Evolutionary conservation across 2,329 filamentous ascomycete genomes (phyloP).

Genomic region (Phyllosticta capitalensis): DNA sequence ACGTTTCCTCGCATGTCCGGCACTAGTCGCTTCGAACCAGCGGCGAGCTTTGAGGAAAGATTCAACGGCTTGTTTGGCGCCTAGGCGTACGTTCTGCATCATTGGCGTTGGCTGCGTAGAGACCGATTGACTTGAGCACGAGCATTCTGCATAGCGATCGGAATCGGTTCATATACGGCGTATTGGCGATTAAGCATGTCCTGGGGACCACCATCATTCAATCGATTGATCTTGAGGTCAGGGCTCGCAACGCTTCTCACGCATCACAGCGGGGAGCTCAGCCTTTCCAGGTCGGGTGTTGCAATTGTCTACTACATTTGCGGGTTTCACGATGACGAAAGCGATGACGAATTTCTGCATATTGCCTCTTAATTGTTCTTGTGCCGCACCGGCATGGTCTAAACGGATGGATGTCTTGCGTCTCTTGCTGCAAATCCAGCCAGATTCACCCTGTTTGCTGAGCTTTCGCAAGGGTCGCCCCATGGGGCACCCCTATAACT

Average conservation of each 20-base stretch:
- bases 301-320: background rate
- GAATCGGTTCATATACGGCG: constrained; percentile 3
- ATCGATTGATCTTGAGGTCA: background rate
- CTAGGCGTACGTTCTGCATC: constrained; percentile 5
- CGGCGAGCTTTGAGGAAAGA: constrained; percentile 31
- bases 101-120: constrained; percentile 10
- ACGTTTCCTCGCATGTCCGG: constrained; percentile 38
- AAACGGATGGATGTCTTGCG: background rate
- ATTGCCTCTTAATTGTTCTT: constrained; percentile 1
- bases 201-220: background rate
- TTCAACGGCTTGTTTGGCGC: constrained; percentile 18
- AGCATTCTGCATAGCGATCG: constrained; percentile 9
- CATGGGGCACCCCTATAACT: background rate
- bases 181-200: constrained; percentile 1
- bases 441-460: background rate
- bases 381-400: background rate
- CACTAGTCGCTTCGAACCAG: constrained; percentile 25
- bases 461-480: background rate
- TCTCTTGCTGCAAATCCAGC: background rate
- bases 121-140: constrained; percentile 3
- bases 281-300: background rate
- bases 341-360: constrained; percentile 5
- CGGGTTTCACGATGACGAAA: constrained; percentile 7
- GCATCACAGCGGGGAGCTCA: background rate
- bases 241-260: background rate